These are phyloP conservation scores for Calamus simplicifolius DNA, from an alignment of 176 grass and related monocot genomes.

Conservation along the genomic window DNA sequence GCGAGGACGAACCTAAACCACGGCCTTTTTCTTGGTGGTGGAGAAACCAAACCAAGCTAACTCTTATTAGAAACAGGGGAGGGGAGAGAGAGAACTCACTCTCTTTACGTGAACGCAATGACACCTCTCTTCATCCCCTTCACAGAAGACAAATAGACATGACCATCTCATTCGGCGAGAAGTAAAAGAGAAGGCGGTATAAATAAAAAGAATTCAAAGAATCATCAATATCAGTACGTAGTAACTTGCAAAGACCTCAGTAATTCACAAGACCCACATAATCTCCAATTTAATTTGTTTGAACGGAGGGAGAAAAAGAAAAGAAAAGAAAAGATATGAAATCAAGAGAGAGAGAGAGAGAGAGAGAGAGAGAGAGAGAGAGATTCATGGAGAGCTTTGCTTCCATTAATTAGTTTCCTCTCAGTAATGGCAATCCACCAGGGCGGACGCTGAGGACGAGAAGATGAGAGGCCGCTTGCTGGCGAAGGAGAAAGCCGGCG, in stretches of 20 bases:
- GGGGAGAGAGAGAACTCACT: conserved; percentile 9
- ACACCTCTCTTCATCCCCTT: neutral
- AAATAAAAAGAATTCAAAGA: conserved; percentile 3
- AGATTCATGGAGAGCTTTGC: conserved; percentile 7
- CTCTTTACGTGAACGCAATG: conserved; percentile 72
- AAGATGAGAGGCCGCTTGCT: conserved; percentile 22
- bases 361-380: conserved; percentile 6
- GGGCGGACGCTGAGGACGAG: conserved; percentile 32
- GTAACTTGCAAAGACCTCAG: neutral
- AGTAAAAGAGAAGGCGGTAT: neutral
- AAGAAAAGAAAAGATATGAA: neutral
- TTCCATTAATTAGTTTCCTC: conserved; percentile 1
- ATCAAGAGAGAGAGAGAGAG: conserved; percentile 6
- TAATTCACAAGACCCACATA: neutral
- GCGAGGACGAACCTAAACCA: conserved; percentile 10
- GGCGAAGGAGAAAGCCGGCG: neutral
- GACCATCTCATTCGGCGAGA: too few species aligned
- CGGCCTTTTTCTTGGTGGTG: conserved; percentile 31
- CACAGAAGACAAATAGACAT: too few species aligned
- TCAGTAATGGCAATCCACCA: conserved; percentile 91
- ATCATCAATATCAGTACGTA: neutral
- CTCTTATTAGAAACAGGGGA: neutral
- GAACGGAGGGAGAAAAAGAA: too few species aligned
- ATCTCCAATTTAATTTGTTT: neutral
- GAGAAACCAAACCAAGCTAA: conserved; percentile 39